Evolutionary conservation across 2,329 filamentous ascomycete species (phyloP).

Genomic region (Metarhizium robertsii): DNA sequence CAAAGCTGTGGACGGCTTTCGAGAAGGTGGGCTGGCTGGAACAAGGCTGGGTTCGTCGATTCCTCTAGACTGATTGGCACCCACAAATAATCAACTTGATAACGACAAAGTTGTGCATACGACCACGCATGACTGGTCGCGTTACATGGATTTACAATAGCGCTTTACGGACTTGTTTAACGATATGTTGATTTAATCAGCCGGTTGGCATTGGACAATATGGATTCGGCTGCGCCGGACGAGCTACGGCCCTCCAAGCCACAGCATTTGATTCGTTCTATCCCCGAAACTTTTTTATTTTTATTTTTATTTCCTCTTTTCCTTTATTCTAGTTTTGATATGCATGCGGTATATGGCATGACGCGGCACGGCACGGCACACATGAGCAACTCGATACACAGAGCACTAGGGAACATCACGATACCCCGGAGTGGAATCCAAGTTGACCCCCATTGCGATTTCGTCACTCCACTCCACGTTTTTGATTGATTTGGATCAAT

Average conservation of each 20-base stretch:
- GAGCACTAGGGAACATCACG: constrained; percentile 24
- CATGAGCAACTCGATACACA: constrained; percentile 22
- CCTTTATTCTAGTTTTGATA: constrained; percentile 6
- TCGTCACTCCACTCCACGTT: constrained; percentile 29
- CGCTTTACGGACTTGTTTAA: not conserved
- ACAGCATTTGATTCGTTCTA: not conserved
- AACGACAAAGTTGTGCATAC: not conserved
- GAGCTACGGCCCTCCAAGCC: not conserved
- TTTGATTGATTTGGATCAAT: constrained; percentile 9
- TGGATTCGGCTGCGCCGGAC: constrained; percentile 6
- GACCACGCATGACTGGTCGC: not conserved
- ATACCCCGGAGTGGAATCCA: constrained; percentile 31
- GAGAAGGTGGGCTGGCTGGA: constrained; percentile 81
- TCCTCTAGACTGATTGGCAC: constrained; percentile 13
- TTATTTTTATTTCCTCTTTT: not conserved
- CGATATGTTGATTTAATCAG: not conserved
- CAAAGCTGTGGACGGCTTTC: constrained; percentile 83
- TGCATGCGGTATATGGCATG: constrained; percentile 1
- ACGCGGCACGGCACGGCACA: constrained; percentile 19
- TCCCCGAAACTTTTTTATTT: not conserved
- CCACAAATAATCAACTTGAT: not conserved
- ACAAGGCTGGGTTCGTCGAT: constrained; percentile 31
- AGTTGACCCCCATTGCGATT: constrained; percentile 20
- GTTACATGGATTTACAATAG: not conserved
- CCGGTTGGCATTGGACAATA: constrained; percentile 1